Conservation (phyloP, 2,329 filamentous ascomycete genomes). For the Arthrobotrys musiformis region DNA sequence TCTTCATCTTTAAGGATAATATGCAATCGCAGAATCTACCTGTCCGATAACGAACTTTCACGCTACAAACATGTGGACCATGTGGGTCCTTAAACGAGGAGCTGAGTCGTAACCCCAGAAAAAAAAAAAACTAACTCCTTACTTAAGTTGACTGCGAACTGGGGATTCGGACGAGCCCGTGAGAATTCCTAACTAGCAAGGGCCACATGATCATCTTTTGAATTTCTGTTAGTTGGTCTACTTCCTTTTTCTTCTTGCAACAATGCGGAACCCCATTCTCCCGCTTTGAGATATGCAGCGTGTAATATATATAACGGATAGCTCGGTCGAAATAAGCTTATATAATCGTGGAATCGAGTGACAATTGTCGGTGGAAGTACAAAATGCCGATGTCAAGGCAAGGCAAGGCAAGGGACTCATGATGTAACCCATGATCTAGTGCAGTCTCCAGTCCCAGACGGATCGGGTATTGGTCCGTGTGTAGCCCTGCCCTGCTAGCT, state of each 20-base stretch:
- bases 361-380: neutral
- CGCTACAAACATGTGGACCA: constrained; percentile 4
- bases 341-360: constrained; percentile 11
- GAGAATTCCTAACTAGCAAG: constrained; percentile 1
- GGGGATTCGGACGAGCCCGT: constrained; percentile 11
- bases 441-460: neutral
- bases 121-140: neutral
- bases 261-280: constrained; percentile 11
- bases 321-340: constrained; percentile 37
- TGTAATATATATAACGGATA: too few relatives aligned
- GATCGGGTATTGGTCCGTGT: neutral
- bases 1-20: neutral
- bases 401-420: too few relatives aligned
- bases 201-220: neutral
- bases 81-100: constrained; percentile 1
- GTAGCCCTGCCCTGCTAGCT: neutral
- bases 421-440: neutral
- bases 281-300: constrained; percentile 5
- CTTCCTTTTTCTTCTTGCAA: neutral
- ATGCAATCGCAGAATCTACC: constrained; percentile 1
- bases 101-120: constrained; percentile 9
- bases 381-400: neutral
- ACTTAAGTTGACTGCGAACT: too few relatives aligned
- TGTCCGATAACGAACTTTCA: neutral
- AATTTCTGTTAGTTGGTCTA: too few relatives aligned